Conservation (phyloP, 352 stramenopile genomes). For the Elongisporangium senticosum region DNA sequence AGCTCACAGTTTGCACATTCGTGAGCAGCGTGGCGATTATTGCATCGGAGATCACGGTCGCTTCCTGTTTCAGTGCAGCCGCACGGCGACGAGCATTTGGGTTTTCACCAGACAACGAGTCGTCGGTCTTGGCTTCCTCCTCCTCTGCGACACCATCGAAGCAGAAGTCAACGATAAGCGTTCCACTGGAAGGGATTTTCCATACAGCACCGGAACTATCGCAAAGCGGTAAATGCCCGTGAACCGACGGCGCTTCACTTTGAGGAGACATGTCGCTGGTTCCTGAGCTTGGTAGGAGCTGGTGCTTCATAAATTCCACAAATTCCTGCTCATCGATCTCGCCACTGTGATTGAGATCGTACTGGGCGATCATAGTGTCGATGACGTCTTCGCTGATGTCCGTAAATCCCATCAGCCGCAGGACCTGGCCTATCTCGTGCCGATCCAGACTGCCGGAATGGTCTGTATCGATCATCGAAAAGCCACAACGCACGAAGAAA, state of each 20-base stretch:
- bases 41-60: constrained; percentile 20
- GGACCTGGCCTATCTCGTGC: constrained; percentile 40
- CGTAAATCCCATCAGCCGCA: constrained; percentile 44
- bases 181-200: constrained; percentile 31
- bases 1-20: constrained; percentile 37
- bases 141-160: constrained; percentile 4
- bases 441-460: constrained; percentile 45
- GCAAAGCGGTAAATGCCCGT: constrained; percentile 9
- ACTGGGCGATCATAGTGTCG: constrained; percentile 40
- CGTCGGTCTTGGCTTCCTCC: not conserved
- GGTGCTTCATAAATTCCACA: constrained; percentile 64
- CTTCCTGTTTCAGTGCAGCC: not conserved
- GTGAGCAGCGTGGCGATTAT: constrained; percentile 36
- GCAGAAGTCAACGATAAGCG: constrained; percentile 31
- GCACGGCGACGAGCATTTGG: not conserved
- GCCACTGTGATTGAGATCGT: constrained; percentile 65
- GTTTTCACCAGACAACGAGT: not conserved
- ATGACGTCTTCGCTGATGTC: constrained; percentile 34
- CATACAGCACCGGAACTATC: constrained; percentile 27
- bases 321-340: constrained; percentile 73
- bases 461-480: constrained; percentile 54
- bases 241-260: not conserved
- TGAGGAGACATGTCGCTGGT: not conserved
- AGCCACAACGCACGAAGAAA: constrained; percentile 50
- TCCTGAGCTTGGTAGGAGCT: constrained; percentile 21